Evolutionary conservation across 2,329 filamentous ascomycete genomes (phyloP).

Genomic region (Claviceps pusilla): DNA sequence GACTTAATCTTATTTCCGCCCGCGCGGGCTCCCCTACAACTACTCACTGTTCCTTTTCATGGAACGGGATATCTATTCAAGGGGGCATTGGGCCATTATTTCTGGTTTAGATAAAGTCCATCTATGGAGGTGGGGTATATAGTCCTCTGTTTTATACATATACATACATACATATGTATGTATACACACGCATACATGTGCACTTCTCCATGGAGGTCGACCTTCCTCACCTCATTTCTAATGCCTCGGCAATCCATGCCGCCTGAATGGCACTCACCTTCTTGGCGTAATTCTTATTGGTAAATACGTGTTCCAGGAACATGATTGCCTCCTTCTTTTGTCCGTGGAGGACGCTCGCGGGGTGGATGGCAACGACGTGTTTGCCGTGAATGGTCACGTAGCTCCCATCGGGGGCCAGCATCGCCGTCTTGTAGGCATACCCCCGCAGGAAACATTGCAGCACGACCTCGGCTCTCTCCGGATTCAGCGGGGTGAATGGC

Average conservation of each 20-base stretch:
- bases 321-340: constrained; percentile 52
- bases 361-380: constrained; percentile 46
- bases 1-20: no score
- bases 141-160: no score
- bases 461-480: constrained; percentile 37
- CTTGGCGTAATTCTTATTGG: constrained; percentile 51
- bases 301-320: constrained; percentile 54
- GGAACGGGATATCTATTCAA: no score
- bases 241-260: constrained; percentile 40
- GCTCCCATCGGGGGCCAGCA: constrained; percentile 43
- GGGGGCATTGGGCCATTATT: neutral
- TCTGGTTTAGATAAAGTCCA: neutral
- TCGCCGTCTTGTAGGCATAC: constrained; percentile 45
- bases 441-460: constrained; percentile 48
- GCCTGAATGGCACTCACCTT: constrained; percentile 48
- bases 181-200: neutral
- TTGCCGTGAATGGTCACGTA: constrained; percentile 47
- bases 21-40: no score
- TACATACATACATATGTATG: neutral
- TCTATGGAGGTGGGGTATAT: no score
- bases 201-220: no score
- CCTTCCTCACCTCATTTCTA: constrained; percentile 15
- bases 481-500: constrained; percentile 38
- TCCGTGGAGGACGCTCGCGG: constrained; percentile 46
- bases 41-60: no score